phyloP scores from a whole-genome alignment of 208 protist genomes.

The Wallacemonas sp. region DNA sequence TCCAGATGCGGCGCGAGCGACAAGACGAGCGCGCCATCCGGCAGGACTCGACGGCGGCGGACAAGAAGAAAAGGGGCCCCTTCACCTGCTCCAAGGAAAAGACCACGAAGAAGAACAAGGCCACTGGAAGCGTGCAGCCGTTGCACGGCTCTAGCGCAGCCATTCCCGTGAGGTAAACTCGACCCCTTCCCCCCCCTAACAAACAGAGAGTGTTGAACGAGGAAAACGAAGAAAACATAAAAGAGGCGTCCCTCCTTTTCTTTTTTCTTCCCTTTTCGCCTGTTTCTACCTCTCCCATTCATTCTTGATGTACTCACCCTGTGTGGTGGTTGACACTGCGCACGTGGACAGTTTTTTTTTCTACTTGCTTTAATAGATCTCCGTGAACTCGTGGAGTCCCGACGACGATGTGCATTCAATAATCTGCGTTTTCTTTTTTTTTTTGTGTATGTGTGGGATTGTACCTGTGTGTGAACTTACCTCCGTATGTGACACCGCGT shows the following conservation, averaged over 20 bases:
- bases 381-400: too few relatives aligned
- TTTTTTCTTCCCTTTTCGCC: constrained; percentile 14
- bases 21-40: neutral
- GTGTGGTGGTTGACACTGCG: too few relatives aligned
- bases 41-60: neutral
- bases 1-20: constrained; percentile 43
- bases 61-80: constrained; percentile 8
- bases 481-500: too few relatives aligned
- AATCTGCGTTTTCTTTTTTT: too few relatives aligned
- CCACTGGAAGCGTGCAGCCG: neutral
- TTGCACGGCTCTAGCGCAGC: constrained; percentile 8
- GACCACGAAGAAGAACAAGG: constrained; percentile 21
- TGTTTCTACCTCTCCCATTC: constrained; percentile 14
- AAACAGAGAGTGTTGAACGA: too few relatives aligned
- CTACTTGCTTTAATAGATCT: too few relatives aligned
- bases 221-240: constrained; percentile 1
- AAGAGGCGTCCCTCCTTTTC: constrained; percentile 8
- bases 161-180: constrained; percentile 2
- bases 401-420: too few relatives aligned
- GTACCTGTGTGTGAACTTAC: too few relatives aligned
- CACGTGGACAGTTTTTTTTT: too few relatives aligned
- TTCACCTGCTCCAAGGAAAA: constrained; percentile 20
- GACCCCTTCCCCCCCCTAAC: too few relatives aligned
- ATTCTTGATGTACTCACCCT: too few relatives aligned
- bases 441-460: too few relatives aligned